Percentiles rank a stretch among this genome's conserved stretches.
Evolutionary conservation across 2,329 filamentous ascomycete species (phyloP).

Genomic region (Fusarium agapanthi): DNA sequence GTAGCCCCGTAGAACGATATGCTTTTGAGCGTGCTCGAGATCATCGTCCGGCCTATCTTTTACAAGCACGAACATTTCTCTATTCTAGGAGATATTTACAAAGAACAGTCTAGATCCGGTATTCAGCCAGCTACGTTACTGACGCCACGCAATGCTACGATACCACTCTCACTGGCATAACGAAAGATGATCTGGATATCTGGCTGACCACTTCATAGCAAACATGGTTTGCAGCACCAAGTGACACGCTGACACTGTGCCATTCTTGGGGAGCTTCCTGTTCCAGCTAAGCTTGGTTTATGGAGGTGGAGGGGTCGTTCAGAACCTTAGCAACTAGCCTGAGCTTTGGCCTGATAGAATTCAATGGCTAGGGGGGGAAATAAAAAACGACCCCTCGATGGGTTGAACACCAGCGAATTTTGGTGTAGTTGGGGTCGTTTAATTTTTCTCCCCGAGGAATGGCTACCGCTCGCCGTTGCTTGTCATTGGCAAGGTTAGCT

Average conservation of each 20-base stretch:
- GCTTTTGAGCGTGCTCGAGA: not conserved
- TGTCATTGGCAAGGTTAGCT: slow-evolving; percentile 27
- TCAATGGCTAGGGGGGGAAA: slow-evolving; percentile 1
- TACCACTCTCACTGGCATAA: slow-evolving; percentile 9
- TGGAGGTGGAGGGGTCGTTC: slow-evolving; percentile 6
- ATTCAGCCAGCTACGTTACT: not conserved
- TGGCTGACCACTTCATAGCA: slow-evolving; percentile 2
- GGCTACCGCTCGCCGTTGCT: slow-evolving; percentile 15
- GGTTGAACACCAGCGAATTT: no score
- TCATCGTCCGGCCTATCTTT: not conserved
- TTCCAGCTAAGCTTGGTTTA: slow-evolving; percentile 30
- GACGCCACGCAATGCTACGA: slow-evolving; percentile 28
- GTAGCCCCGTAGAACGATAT: slow-evolving; percentile 14
- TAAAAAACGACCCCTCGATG: no score
- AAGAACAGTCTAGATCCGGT: not conserved
- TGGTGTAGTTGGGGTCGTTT: no score
- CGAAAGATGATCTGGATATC: slow-evolving; percentile 4
- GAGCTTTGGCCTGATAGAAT: slow-evolving; percentile 14
- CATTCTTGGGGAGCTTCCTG: slow-evolving; percentile 38
- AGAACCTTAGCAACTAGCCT: slow-evolving; percentile 25
- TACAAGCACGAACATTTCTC: not conserved
- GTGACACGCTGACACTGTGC: slow-evolving; percentile 34
- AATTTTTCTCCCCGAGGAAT: no score
- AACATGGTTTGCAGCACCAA: slow-evolving; percentile 1
- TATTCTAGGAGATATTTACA: not conserved